Conservation (phyloP, 495 filamentous ascomycete species). For the Penicillium antarcticum region DNA sequence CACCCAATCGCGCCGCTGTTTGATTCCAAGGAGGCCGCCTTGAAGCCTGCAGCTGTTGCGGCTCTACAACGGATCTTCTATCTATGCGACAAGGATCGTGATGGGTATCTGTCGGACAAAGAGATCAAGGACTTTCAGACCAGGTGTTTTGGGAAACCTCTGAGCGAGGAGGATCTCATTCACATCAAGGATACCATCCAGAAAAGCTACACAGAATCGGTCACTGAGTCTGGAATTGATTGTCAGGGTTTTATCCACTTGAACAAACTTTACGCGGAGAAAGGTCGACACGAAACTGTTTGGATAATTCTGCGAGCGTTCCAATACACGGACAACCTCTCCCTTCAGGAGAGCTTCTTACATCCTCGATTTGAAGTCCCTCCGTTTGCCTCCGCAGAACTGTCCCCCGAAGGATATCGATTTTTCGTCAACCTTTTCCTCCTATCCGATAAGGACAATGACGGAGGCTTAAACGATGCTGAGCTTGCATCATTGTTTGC, state of each 20-base stretch:
- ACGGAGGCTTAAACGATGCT: slow-evolving; percentile 82
- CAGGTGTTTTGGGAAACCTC: slow-evolving; percentile 83
- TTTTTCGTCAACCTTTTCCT: slow-evolving; percentile 98
- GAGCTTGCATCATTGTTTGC: slow-evolving; percentile 87
- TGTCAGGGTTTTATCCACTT: slow-evolving; percentile 78
- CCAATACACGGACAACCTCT: slow-evolving; percentile 92
- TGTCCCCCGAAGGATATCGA: slow-evolving; percentile 90
- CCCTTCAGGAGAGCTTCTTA: slow-evolving; percentile 84
- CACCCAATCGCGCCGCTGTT: slow-evolving; percentile 95
- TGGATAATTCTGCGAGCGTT: slow-evolving; percentile 96
- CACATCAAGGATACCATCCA: slow-evolving; percentile 85
- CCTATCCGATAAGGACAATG: slow-evolving; percentile 93
- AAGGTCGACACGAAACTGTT: slow-evolving; percentile 96
- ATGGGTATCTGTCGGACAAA: slow-evolving; percentile 86
- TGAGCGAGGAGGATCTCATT: slow-evolving; percentile 73
- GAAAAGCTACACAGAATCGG: slow-evolving; percentile 60
- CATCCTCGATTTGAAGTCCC: slow-evolving; percentile 93
- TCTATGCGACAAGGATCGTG: slow-evolving; percentile 92
- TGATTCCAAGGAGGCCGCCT: slow-evolving; percentile 84
- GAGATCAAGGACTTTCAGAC: slow-evolving; percentile 89
- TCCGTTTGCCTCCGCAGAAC: slow-evolving; percentile 83
- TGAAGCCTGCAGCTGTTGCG: slow-evolving; percentile 85
- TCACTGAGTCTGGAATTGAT: slow-evolving; percentile 70
- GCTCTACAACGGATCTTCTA: slow-evolving; percentile 90
- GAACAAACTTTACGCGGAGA: slow-evolving; percentile 95